These are phyloP conservation scores for Fusarium nanum DNA, from an alignment of 2,329 filamentous ascomycete genomes.

Conservation along the genomic window DNA sequence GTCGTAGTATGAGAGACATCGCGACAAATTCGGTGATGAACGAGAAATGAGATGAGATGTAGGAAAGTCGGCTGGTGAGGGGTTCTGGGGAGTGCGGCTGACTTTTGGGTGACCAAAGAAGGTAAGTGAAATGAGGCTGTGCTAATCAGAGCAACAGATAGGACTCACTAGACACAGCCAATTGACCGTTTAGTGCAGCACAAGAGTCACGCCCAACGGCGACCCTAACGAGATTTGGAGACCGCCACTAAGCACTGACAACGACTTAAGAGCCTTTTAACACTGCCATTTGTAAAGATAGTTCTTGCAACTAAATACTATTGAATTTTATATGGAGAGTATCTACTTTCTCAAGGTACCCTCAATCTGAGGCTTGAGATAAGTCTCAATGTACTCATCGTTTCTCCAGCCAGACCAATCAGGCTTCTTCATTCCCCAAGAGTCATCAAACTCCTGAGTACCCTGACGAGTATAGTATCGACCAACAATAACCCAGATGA, in stretches of 20 bases:
- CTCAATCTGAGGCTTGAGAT: slow-evolving; percentile 19
- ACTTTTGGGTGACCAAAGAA: background rate
- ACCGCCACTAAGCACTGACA: too few relatives aligned
- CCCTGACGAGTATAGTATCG: slow-evolving; percentile 68
- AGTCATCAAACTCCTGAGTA: slow-evolving; percentile 66
- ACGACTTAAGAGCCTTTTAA: too few relatives aligned
- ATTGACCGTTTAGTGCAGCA: too few relatives aligned
- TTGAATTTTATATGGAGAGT: background rate
- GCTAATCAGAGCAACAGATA: too few relatives aligned
- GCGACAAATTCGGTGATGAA: background rate
- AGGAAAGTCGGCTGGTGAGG: background rate
- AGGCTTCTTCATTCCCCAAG: slow-evolving; percentile 66
- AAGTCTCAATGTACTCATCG: slow-evolving; percentile 54
- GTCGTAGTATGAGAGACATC: background rate
- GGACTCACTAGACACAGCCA: too few relatives aligned
- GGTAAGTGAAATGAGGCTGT: background rate
- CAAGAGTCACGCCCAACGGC: too few relatives aligned
- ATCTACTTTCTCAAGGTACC: slow-evolving; percentile 8
- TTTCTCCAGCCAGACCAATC: slow-evolving; percentile 66
- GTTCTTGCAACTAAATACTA: too few relatives aligned
- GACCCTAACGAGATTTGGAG: too few relatives aligned
- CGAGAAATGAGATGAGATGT: too few relatives aligned
- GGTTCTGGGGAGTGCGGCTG: background rate
- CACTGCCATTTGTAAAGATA: too few relatives aligned
- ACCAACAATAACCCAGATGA: slow-evolving; percentile 68